Base-by-base conservation (phyloP, 129 eudicot genomes). In the Cynara cardunculus region DNA sequence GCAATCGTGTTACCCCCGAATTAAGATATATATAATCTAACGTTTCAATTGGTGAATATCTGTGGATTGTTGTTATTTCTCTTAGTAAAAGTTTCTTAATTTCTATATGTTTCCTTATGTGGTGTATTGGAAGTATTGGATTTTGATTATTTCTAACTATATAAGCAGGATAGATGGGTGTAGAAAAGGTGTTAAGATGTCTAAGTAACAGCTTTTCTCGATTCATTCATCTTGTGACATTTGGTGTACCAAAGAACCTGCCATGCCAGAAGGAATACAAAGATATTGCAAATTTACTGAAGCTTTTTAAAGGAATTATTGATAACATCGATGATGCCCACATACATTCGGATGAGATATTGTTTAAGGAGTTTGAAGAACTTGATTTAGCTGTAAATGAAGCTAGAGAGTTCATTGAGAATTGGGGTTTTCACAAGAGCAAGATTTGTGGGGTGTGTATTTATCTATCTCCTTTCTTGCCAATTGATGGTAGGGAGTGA, bases 361-460 rank as follows among this genome's bases (percentile, higher is more conserved):
- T 89, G 32, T 86, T 75, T 73, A 91, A 89, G 77, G 91, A 85
- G 82, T 92, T 91, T 34, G 99, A 96, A 87, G 91, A 87, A 84
- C 80, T 96, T 75, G 99, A 96, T 86, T 73, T 83, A n/a, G 84
- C 85, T 46, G 89, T 92, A 44, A 96, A 96, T 62, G 99, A 93
- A 72, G 97, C 93, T 69, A 84, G 99, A 71, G 98, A 96, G 71
- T 89, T 90, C 66, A 85, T 96, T 59, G 99, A 96, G 84, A 90
- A 88, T 31, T 96, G 99, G 99, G 85, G 89, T 49, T 84, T 86
- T 27, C 89, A 86, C 69, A 88, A 76, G 87, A 96, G 99, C 99
- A 90, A 88, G 89, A 80, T 92, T 85, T 87, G 78, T 24, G 87
- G 89, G 82, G 99, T 96, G 85, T 75, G 96, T 89, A 74, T 25